Percentiles rank a stretch among this genome's conserved stretches.
phyloP scores from a whole-genome alignment of 208 protist species.

The Leishmania braziliensis region DNA sequence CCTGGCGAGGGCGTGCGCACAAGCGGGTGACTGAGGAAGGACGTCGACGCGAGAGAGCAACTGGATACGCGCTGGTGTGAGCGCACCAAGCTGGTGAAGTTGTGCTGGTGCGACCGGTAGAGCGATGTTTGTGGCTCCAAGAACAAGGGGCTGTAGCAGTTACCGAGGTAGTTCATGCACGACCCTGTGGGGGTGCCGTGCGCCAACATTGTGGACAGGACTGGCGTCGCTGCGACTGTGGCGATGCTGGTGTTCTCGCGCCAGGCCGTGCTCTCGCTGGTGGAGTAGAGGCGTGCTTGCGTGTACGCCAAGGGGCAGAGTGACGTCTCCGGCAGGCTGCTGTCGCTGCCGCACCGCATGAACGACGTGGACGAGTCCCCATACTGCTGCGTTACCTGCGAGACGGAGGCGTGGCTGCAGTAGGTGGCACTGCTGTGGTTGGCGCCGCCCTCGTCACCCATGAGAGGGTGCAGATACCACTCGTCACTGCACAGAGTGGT shows the following conservation, averaged over 20 bases:
- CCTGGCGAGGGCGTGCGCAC: not conserved
- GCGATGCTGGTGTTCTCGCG: conserved; percentile 12
- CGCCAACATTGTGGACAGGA: conserved; percentile 9
- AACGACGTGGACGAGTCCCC: no score
- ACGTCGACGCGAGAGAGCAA: conserved; percentile 16
- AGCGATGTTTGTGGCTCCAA: conserved; percentile 25
- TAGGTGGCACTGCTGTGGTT: not conserved
- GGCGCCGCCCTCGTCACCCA: not conserved
- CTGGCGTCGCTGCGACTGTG: conserved; percentile 10
- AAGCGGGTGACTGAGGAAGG: not conserved
- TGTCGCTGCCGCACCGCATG: not conserved
- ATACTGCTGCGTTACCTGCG: not conserved
- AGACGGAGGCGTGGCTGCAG: not conserved
- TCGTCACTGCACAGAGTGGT: not conserved
- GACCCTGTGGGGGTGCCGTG: not conserved
- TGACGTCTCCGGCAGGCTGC: not conserved
- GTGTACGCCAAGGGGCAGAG: conserved; percentile 7
- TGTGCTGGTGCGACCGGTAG: conserved; percentile 10
- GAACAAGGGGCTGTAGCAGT: not conserved
- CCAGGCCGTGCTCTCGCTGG: conserved; percentile 29
- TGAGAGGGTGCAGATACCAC: not conserved
- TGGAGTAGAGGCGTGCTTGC: conserved; percentile 16
- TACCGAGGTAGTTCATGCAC: not conserved
- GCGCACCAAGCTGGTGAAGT: not conserved
- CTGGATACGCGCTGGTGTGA: not conserved